phyloP scores from a whole-genome alignment of 345 rosid genomes.

The Populus euphratica region DNA sequence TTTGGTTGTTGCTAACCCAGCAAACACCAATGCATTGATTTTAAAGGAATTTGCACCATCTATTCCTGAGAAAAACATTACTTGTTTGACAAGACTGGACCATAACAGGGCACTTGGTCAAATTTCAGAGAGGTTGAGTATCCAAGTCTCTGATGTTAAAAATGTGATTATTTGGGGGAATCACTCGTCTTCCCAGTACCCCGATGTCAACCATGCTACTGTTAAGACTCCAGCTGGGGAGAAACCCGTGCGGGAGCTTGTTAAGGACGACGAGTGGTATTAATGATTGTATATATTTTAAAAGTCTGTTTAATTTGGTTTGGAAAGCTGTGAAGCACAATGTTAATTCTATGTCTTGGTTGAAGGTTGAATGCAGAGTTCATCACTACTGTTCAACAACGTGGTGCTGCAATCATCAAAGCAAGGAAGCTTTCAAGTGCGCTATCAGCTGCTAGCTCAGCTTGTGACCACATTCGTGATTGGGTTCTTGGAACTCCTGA shows the following conservation, averaged over 20 bases:
- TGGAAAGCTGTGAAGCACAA: background rate
- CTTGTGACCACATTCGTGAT: constrained; percentile 97
- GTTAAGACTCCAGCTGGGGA: constrained; percentile 68
- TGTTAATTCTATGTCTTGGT: constrained; percentile 3
- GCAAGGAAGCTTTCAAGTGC: constrained; percentile 97
- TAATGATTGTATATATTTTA: background rate
- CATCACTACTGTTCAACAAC: constrained; percentile 88
- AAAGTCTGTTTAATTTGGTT: background rate
- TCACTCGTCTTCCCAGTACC: constrained; percentile 95
- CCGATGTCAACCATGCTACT: constrained; percentile 97
- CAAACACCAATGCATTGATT: constrained; percentile 97
- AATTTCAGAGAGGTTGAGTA: constrained; percentile 80
- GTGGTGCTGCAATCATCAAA: constrained; percentile 99
- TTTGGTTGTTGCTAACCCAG: constrained; percentile 97
- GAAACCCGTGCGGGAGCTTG: constrained; percentile 74
- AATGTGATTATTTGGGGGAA: constrained; percentile 97
- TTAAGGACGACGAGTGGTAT: constrained; percentile 83
- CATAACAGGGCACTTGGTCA: constrained; percentile 99
- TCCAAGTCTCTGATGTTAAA: constrained; percentile 88
- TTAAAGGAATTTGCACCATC: constrained; percentile 96
- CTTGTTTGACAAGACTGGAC: constrained; percentile 91
- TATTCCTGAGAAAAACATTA: constrained; percentile 87
- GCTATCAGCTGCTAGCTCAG: constrained; percentile 94
- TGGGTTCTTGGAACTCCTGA: constrained; percentile 99
- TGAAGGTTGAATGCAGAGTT: constrained; percentile 84